Conservation (phyloP, 2,329 filamentous ascomycete genomes). For the Chrysosporium queenslandicum region DNA sequence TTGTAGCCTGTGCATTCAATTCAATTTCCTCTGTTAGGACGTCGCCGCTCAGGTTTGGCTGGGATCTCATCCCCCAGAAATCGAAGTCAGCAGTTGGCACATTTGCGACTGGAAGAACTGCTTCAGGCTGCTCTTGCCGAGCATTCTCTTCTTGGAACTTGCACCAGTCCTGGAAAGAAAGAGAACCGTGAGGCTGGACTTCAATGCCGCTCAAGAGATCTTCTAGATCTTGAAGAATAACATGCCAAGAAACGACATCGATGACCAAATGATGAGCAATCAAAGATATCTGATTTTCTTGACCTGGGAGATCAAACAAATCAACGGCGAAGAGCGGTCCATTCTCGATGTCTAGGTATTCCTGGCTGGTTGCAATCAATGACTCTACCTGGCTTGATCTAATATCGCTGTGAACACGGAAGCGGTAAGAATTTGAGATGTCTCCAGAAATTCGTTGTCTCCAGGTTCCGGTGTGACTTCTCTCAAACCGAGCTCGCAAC, state of each 20-base stretch:
- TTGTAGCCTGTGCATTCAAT: conserved; percentile 25
- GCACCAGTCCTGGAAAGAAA: conserved; percentile 35
- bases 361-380: conserved; percentile 25
- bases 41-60: conserved; percentile 28
- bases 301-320: conserved; percentile 8
- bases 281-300: conserved; percentile 16
- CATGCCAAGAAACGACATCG: conserved; percentile 21
- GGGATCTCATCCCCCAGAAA: conserved; percentile 32
- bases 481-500: conserved; percentile 21
- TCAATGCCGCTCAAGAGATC: conserved; percentile 24
- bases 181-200: conserved; percentile 22
- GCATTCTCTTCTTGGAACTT: conserved; percentile 25
- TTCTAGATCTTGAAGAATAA: conserved; percentile 21
- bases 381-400: conserved; percentile 18
- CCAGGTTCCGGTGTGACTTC: conserved; percentile 17
- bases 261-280: conserved; percentile 20
- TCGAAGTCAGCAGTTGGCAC: conserved; percentile 24
- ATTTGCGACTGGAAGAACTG: conserved; percentile 22
- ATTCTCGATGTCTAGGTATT: conserved; percentile 29
- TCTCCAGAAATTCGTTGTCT: conserved; percentile 21
- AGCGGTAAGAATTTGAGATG: conserved; percentile 26
- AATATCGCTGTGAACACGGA: conserved; percentile 23
- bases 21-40: conserved; percentile 28
- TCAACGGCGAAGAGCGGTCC: conserved; percentile 15
- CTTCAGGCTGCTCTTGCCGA: conserved; percentile 7